phyloP scores from a whole-genome alignment of 2,329 filamentous ascomycete genomes.

The Aureobasidium sp. region DNA sequence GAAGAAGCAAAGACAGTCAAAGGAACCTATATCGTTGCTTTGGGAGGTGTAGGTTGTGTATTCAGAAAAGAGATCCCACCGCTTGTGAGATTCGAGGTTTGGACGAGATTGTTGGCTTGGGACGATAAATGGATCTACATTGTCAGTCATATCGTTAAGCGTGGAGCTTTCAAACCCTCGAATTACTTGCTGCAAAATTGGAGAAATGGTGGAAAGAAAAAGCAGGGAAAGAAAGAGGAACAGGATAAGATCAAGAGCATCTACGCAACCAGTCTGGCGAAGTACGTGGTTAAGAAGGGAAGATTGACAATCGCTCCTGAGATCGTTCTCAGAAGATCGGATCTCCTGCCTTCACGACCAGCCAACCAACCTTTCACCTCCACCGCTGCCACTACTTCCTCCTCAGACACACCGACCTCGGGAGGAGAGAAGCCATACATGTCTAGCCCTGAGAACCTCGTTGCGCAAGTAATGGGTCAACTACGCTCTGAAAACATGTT shows the following conservation, averaged over 20 bases:
- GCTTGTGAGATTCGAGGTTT: slow-evolving; percentile 38
- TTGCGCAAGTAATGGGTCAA: slow-evolving; percentile 18
- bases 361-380: slow-evolving; percentile 36
- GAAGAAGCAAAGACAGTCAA: slow-evolving; percentile 20
- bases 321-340: slow-evolving; percentile 60
- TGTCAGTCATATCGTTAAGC: slow-evolving; percentile 39
- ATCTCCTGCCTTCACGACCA: slow-evolving; percentile 65
- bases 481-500: slow-evolving; percentile 1
- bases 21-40: slow-evolving; percentile 31
- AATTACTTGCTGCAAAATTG: slow-evolving; percentile 39
- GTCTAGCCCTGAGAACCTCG: slow-evolving; percentile 19
- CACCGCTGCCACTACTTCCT: neutral
- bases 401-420: slow-evolving; percentile 18
- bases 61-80: slow-evolving; percentile 41
- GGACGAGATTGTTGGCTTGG: slow-evolving; percentile 39
- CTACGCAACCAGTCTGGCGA: slow-evolving; percentile 40
- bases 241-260: slow-evolving; percentile 33
- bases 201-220: slow-evolving; percentile 22
- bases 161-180: slow-evolving; percentile 34
- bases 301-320: slow-evolving; percentile 79
- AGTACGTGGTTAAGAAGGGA: slow-evolving; percentile 44
- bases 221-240: slow-evolving; percentile 17
- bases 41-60: slow-evolving; percentile 39
- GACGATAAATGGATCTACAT: slow-evolving; percentile 44
- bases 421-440: slow-evolving; percentile 19